These are phyloP conservation scores for Mucor sp. DNA, from an alignment of 371 early-diverging fungal genomes.

Conservation along the genomic window DNA sequence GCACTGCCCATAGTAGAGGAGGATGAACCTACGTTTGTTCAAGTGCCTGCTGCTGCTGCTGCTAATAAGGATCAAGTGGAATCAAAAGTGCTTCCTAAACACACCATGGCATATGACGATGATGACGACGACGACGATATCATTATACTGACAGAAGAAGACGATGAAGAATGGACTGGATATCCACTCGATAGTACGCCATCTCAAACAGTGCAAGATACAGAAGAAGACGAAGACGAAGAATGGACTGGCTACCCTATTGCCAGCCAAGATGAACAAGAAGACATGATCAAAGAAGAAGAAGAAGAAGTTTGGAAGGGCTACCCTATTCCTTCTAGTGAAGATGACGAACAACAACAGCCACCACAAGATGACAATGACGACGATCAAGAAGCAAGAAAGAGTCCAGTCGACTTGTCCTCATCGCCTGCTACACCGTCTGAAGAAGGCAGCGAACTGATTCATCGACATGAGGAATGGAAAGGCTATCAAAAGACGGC, in stretches of 20 bases:
- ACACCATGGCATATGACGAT: background rate
- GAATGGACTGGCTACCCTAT: conserved; percentile 32
- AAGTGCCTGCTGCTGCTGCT: too few relatives aligned
- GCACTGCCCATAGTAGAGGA: too few relatives aligned
- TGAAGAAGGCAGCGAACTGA: background rate
- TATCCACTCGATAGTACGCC: conserved; percentile 14
- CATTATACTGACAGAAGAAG: background rate
- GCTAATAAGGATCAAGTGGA: too few relatives aligned
- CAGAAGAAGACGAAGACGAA: conserved; percentile 29
- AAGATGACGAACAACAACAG: background rate
- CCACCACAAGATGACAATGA: background rate
- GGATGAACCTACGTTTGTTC: too few relatives aligned
- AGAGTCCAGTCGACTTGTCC: background rate
- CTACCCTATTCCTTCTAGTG: conserved; percentile 17
- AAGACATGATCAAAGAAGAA: conserved; percentile 25
- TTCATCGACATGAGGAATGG: conserved; percentile 17
- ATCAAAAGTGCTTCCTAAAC: too few relatives aligned
- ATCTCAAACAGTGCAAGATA: background rate
- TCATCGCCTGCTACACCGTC: conserved; percentile 7
- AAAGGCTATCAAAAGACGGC: conserved; percentile 18
- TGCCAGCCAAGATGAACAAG: conserved; percentile 19
- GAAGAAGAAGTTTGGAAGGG: conserved; percentile 33
- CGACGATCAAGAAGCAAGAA: background rate
- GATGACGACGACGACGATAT: conserved; percentile 6
- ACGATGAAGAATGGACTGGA: conserved; percentile 29